phyloP scores from a whole-genome alignment of 73 alveolate genomes.

The Paramecium tetraurelia region DNA sequence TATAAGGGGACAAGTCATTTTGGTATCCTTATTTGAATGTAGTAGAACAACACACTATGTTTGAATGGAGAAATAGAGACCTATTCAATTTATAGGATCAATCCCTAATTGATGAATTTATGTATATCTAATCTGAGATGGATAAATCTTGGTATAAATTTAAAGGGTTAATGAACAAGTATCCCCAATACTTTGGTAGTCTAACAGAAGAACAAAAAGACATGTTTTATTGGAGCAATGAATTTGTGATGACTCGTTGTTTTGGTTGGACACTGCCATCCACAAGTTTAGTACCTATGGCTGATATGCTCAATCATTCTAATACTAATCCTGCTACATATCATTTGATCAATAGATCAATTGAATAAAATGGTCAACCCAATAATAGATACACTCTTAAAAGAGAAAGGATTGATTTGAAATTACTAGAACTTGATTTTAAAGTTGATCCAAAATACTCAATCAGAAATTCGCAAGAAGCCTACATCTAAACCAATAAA shows the following conservation, averaged over 20 bases:
- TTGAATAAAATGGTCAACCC: background rate
- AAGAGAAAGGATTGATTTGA: background rate
- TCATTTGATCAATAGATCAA: background rate
- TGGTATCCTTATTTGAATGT: background rate
- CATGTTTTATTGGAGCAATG: conserved; percentile 47
- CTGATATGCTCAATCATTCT: background rate
- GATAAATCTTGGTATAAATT: conserved; percentile 47
- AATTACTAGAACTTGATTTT: background rate
- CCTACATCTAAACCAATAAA: background rate
- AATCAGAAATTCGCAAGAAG: background rate
- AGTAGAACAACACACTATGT: background rate
- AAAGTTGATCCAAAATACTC: background rate
- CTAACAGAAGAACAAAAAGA: conserved; percentile 32
- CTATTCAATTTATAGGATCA: background rate
- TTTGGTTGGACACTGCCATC: conserved; percentile 61
- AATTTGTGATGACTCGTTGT: conserved; percentile 66
- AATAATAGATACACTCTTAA: background rate
- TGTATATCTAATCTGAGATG: conserved; percentile 1
- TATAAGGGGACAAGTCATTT: background rate
- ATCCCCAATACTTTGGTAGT: background rate
- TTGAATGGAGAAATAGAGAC: conserved; percentile 23
- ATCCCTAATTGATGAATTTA: background rate
- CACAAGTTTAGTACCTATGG: conserved; percentile 56
- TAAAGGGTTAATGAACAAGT: background rate
- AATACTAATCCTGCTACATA: background rate